Evolutionary conservation across 345 rosid genomes (phyloP).

Genomic region (Lenwebbia sp.): DNA sequence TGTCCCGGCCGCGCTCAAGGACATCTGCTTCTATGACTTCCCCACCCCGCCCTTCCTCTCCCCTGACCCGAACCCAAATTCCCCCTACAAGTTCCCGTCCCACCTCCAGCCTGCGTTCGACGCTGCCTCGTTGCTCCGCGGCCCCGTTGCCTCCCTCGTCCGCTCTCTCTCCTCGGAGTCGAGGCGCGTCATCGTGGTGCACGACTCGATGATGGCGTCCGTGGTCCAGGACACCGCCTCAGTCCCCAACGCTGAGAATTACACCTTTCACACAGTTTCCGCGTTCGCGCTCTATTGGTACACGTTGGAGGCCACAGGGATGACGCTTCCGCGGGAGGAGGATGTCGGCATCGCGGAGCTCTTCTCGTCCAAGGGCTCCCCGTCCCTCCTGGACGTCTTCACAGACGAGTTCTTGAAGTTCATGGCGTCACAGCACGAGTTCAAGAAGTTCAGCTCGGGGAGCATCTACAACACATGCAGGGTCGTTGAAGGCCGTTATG

Average conservation of each 20-base stretch:
- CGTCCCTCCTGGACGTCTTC: constrained; percentile 2
- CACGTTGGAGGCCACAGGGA: background rate
- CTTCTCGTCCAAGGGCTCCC: background rate
- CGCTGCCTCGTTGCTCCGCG: background rate
- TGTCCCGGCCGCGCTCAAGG: background rate
- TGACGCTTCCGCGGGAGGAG: background rate
- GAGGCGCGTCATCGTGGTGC: background rate
- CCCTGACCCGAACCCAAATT: constrained; percentile 7
- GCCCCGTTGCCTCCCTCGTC: background rate
- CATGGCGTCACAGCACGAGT: background rate
- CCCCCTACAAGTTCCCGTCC: constrained; percentile 5
- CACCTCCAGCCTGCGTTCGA: constrained; percentile 2
- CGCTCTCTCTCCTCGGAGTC: background rate
- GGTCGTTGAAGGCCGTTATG: background rate
- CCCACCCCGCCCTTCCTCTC: constrained; percentile 7
- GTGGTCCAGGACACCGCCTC: constrained; percentile 4
- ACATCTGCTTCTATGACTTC: constrained; percentile 8
- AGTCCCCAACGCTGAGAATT: background rate
- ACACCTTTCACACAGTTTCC: background rate
- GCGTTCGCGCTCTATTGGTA: constrained; percentile 3
- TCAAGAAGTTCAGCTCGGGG: background rate
- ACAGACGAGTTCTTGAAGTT: constrained; percentile 23
- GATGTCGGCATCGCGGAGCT: background rate
- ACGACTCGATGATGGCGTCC: constrained; percentile 7
- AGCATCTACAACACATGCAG: background rate